phyloP scores from a whole-genome alignment of 768 basidiomycete genomes.

The Boletus barrowsii region DNA sequence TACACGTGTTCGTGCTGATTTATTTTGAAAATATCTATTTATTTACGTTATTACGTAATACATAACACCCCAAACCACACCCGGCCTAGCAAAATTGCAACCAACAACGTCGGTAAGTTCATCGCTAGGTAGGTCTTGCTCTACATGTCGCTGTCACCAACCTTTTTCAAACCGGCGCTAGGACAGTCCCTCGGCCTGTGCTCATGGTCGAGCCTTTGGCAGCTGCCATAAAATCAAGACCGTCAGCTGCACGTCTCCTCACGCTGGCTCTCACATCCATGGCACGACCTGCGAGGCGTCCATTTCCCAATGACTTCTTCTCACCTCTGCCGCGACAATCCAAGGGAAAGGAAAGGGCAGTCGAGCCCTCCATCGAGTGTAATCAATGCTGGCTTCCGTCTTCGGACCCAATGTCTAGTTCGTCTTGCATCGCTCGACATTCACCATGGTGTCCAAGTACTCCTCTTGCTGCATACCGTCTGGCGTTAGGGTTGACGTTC shows the following conservation, averaged over 20 bases:
- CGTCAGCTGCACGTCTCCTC: conserved; percentile 25
- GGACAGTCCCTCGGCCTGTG: conserved; percentile 15
- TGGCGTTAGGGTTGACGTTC: conserved; percentile 5
- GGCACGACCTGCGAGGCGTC: conserved; percentile 28
- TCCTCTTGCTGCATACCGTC: conserved; percentile 1
- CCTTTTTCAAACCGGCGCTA: neutral
- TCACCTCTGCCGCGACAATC: conserved; percentile 48
- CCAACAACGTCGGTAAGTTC: neutral
- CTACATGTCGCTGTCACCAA: neutral
- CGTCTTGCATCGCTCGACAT: conserved; percentile 47
- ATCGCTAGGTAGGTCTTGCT: conserved; percentile 11
- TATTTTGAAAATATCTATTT: neutral
- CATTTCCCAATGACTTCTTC: conserved; percentile 49
- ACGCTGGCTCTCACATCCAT: conserved; percentile 30
- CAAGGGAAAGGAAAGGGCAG: conserved; percentile 54
- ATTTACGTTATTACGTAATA: conserved; percentile 18
- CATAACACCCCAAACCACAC: neutral
- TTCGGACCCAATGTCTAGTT: conserved; percentile 32
- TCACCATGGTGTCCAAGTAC: conserved; percentile 50
- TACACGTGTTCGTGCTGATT: too few species aligned
- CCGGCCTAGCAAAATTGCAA: neutral
- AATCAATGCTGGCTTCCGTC: conserved; percentile 21
- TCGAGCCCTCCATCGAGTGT: conserved; percentile 28
- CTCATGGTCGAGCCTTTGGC: conserved; percentile 66
- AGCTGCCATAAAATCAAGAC: conserved; percentile 45